Percentiles rank a stretch among this genome's conserved stretches.
These are phyloP conservation scores for Marsdenia floribunda DNA, from an alignment of 257 asterid genomes.

Conservation along the genomic window DNA sequence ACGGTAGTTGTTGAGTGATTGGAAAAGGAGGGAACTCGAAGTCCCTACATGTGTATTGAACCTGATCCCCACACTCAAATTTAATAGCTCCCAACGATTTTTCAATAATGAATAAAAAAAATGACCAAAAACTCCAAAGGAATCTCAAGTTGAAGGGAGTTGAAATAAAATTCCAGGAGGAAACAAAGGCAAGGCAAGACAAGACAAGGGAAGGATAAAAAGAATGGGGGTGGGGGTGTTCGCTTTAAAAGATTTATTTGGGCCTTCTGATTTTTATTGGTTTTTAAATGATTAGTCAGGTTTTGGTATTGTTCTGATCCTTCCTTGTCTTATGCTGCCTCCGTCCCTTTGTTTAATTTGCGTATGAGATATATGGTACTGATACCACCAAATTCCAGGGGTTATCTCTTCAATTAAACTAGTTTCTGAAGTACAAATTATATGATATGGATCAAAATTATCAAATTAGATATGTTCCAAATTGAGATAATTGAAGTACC, in stretches of 20 bases:
- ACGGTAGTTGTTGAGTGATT: background rate
- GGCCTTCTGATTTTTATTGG: constrained; percentile 4
- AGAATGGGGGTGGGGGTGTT: background rate
- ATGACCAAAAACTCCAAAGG: background rate
- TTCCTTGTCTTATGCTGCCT: background rate
- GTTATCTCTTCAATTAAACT: background rate
- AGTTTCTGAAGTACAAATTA: background rate
- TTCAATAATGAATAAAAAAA: background rate
- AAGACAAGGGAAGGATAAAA: constrained; percentile 4
- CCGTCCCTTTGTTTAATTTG: background rate
- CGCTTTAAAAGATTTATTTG: constrained; percentile 6
- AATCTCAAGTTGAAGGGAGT: background rate
- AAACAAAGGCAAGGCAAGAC: background rate
- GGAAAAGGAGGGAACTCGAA: background rate
- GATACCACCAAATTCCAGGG: background rate
- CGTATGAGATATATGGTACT: background rate
- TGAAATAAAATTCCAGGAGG: background rate
- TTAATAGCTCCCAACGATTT: background rate
- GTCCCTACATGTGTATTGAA: background rate
- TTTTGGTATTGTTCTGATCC: constrained; percentile 12
- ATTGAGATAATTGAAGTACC: background rate
- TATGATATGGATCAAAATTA: background rate
- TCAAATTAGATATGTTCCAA: background rate
- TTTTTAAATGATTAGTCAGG: constrained; percentile 10
- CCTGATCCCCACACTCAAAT: background rate